A percentile compares a stretch with the other conserved stretches of the same genome.
Evolutionary conservation across 768 basidiomycete genomes (phyloP).

Genomic region (Russula vinacea): DNA sequence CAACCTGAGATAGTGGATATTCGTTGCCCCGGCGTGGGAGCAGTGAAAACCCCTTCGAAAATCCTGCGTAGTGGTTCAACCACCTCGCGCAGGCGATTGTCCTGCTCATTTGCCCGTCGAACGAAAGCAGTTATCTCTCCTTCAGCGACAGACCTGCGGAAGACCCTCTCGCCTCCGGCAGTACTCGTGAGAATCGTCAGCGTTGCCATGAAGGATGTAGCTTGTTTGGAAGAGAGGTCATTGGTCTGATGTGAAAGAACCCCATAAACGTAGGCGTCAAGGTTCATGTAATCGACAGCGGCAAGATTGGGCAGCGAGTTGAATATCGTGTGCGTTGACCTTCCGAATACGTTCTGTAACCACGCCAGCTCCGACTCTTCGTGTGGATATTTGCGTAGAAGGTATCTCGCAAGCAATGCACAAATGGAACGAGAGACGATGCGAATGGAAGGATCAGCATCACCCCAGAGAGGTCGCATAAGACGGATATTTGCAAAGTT

Average conservation of each 20-base stretch:
- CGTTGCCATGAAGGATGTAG: slow-evolving; percentile 9
- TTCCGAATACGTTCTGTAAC: slow-evolving; percentile 12
- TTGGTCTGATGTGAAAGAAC: slow-evolving; percentile 6
- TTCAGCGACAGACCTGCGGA: neutral
- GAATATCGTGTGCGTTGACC: slow-evolving; percentile 7
- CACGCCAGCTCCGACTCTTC: slow-evolving; percentile 12
- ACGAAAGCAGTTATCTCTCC: neutral
- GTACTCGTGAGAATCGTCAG: slow-evolving; percentile 5
- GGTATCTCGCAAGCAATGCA: slow-evolving; percentile 17
- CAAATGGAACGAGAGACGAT: slow-evolving; percentile 15
- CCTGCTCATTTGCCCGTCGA: slow-evolving; percentile 6
- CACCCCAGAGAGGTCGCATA: slow-evolving; percentile 10
- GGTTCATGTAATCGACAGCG: slow-evolving; percentile 11
- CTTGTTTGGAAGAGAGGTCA: neutral
- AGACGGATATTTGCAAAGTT: slow-evolving; percentile 15
- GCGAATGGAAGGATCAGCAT: slow-evolving; percentile 16
- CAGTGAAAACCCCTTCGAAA: neutral
- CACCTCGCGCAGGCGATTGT: slow-evolving; percentile 35
- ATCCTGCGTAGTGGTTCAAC: slow-evolving; percentile 1
- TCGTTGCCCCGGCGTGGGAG: neutral
- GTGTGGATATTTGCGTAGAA: slow-evolving; percentile 6
- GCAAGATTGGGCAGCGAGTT: neutral
- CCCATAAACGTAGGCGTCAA: slow-evolving; percentile 13
- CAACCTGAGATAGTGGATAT: neutral
- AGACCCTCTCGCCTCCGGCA: neutral